These are phyloP conservation scores for Puccinia horiana DNA, from an alignment of 1,284 basidiomycete species.

Conservation along the genomic window DNA sequence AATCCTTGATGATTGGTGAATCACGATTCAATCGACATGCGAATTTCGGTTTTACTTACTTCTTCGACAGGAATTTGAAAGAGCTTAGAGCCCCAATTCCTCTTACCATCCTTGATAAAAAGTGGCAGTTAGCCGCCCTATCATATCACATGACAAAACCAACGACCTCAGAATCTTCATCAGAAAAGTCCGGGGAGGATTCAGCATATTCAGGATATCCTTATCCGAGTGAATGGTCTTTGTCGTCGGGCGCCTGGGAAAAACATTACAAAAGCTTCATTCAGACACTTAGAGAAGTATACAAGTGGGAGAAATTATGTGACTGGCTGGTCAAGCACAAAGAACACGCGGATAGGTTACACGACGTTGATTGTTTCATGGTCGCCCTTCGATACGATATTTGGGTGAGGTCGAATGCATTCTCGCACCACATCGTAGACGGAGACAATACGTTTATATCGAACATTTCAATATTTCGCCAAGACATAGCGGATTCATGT, in stretches of 20 bases:
- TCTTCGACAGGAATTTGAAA: neutral
- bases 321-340: neutral
- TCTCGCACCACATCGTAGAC: neutral
- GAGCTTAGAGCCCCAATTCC: neutral
- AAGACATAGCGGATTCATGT: neutral
- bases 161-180: neutral
- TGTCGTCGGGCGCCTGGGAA: neutral
- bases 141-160: neutral
- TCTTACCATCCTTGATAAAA: neutral
- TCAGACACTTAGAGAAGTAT: neutral
- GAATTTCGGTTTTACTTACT: neutral
- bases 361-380: neutral
- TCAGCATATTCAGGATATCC: neutral
- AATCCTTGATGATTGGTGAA: too few species aligned
- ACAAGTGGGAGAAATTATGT: neutral
- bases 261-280: too few species aligned
- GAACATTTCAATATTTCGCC: neutral
- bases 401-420: neutral
- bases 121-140: neutral
- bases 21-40: too few species aligned
- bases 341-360: neutral
- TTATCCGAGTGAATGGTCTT: neutral
- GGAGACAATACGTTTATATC: neutral
- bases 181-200: neutral
- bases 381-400: slow-evolving; percentile 5